These are phyloP conservation scores for Cutaneotrichosporon dermatis DNA, from an alignment of 1,284 basidiomycete genomes.

Conservation along the genomic window DNA sequence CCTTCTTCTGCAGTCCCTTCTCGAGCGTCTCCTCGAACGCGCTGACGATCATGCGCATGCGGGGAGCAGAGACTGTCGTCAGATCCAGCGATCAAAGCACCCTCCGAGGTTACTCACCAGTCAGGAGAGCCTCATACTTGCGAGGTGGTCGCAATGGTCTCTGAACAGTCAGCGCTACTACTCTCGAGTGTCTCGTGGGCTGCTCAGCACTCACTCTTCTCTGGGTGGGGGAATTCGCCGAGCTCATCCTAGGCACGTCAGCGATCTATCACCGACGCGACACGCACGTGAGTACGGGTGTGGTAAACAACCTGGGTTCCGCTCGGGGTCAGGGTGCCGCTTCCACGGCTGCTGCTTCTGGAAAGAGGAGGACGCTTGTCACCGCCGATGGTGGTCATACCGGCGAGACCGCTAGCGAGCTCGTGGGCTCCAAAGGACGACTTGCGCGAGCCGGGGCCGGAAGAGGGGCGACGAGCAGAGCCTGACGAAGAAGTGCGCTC, in stretches of 20 bases:
- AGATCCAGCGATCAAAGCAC: not conserved
- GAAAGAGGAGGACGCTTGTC: not conserved
- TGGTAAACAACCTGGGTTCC: conserved; percentile 74
- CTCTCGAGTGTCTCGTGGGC: too few relatives aligned
- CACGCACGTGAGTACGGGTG: conserved; percentile 43
- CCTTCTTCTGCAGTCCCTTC: conserved; percentile 72
- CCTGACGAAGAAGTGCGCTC: conserved; percentile 8
- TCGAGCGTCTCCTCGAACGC: conserved; percentile 91
- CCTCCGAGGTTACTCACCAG: conserved; percentile 30
- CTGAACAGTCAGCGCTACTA: conserved; percentile 16
- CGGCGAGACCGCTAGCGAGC: not conserved
- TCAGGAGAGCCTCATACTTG: conserved; percentile 77
- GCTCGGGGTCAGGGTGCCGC: conserved; percentile 62
- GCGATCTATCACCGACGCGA: not conserved
- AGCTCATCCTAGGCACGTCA: conserved; percentile 37
- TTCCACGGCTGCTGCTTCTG: conserved; percentile 34
- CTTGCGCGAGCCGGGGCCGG: not conserved
- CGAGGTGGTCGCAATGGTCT: conserved; percentile 77
- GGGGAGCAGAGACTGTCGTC: conserved; percentile 70
- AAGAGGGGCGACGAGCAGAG: not conserved
- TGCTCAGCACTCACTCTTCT: conserved; percentile 39
- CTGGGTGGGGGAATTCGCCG: conserved; percentile 46
- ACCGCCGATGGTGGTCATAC: conserved; percentile 4
- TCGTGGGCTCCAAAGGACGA: not conserved
- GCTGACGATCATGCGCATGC: conserved; percentile 96